phyloP scores from a whole-genome alignment of 2,329 filamentous ascomycete genomes.

The Paraphoma chrysanthemicola region DNA sequence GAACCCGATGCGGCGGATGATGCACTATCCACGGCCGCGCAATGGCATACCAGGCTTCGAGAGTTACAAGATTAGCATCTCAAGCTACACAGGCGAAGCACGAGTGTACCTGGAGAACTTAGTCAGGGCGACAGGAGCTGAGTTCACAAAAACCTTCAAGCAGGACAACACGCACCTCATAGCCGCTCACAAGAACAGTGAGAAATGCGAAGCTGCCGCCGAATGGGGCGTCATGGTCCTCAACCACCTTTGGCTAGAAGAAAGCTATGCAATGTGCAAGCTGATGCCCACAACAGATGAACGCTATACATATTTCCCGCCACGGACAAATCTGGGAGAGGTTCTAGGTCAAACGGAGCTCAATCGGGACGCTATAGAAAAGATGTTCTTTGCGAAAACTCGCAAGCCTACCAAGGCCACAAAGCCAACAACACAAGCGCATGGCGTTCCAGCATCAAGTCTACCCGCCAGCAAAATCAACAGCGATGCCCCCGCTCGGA shows the following conservation, averaged over 20 bases:
- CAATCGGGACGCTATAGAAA: slow-evolving; percentile 75
- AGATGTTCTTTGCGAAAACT: slow-evolving; percentile 63
- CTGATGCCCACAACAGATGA: slow-evolving; percentile 73
- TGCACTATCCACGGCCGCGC: slow-evolving; percentile 88
- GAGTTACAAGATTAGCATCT: slow-evolving; percentile 80
- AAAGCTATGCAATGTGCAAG: slow-evolving; percentile 91
- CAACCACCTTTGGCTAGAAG: slow-evolving; percentile 97
- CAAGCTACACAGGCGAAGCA: slow-evolving; percentile 95
- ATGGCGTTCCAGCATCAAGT: slow-evolving; percentile 27
- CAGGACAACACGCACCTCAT: slow-evolving; percentile 95
- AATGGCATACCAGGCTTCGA: slow-evolving; percentile 81
- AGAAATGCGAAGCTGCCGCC: slow-evolving; percentile 89
- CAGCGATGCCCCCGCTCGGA: slow-evolving; percentile 29
- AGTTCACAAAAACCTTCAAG: slow-evolving; percentile 94
- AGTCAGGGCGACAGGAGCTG: slow-evolving; percentile 80
- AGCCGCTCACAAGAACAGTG: slow-evolving; percentile 85
- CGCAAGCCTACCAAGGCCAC: slow-evolving; percentile 30
- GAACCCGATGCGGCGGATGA: slow-evolving; percentile 77
- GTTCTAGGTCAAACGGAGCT: slow-evolving; percentile 89
- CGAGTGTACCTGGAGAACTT: slow-evolving; percentile 93
- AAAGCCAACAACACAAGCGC: slow-evolving; percentile 24
- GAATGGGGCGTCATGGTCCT: slow-evolving; percentile 92
- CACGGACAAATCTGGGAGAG: slow-evolving; percentile 88
- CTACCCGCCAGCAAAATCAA: slow-evolving; percentile 14
- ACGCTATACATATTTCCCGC: slow-evolving; percentile 86